Base-by-base conservation (phyloP, 2,329 filamentous ascomycete genomes). In the Chaetomium globosum region DNA sequence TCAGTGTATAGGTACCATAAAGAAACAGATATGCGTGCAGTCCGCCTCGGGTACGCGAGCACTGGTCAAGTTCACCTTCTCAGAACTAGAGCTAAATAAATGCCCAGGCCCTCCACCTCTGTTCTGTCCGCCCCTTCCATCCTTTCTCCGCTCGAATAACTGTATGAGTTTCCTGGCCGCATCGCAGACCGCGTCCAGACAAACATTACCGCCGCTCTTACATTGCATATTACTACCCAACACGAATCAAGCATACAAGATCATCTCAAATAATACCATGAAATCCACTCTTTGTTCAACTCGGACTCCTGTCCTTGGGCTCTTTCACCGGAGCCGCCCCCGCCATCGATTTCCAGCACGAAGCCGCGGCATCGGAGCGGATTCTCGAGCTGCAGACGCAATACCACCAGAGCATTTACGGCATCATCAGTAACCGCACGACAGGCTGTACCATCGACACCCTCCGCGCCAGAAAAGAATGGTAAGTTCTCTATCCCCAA, bases 361-460 rank as follows among this genome's bases (percentile, higher is more conserved):
- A 56, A 56, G 33, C 21, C n/a, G 53, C 30, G 8, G 53, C 53
- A 16, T 56, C 53, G 19, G 10, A 39, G 31, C 30, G 53, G 10
- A 56, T 56, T 9, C 31, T 36, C 33, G 31, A 56, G 33, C 53
- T 56, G 3, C 53, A 56, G 3, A 13, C 30, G 13, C 30, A 39
- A 33, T 56, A 56, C 30, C 53, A 56, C 7, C 53, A 39, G 10
- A 56, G 36, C 31, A 33, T 56, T 10, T 13, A 39, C n/a, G 33
- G 12, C 4, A 12, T 31, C 33, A 56, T 56, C 30, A 23, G 31
- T 7, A 56, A 56, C 53, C 53, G 53, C n/a, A 56, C 53, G 6
- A 36, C 53, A 21, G 53, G 53, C 53, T 56, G 53, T 31, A 56
- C 53, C 8, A 23, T n/a, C 31, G 4, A 39, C 10, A 56, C 16